Evolutionary conservation across 2,329 filamentous ascomycete genomes (phyloP), one percentile per base, ranked within the genome.

Genomic region (Lachnellula subtilissima): DNA sequence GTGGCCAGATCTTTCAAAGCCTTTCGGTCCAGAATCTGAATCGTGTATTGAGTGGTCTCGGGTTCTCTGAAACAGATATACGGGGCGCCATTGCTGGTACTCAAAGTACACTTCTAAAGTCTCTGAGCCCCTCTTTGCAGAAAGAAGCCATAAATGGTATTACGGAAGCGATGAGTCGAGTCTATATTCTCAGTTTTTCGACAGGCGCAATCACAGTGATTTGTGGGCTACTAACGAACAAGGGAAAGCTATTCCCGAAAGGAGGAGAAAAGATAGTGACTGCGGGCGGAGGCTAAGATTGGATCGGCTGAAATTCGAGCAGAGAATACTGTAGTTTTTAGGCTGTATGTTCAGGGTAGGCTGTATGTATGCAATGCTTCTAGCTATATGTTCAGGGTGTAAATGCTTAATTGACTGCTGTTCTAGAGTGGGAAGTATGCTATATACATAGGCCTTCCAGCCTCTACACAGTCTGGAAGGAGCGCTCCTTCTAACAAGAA

Each of bases 1-100:
- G 70, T 15, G 69, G 67, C 15, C 60, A 60, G 0, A 67, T 72
- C n/a, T 74, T 71, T 64, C 64, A 73, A 50, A 72, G 70, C 48
- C 55, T 50, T 11, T 56, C 50, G 1, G 57, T 58, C 12, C 61
- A 40, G 12, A 64, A 47, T 58, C 67, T 7, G 52, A 65, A 22
- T 56, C 59, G 11, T 60, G 65, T 32, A 61, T 28, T 63, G 12
- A 15, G 71, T 25, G 53, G 55, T 0, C 50, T 52, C 4, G 53
- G 61, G 14, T 57, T 70, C 19, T 61, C 59, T 11, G 59, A 64
- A n/a, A 53, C 59, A 1, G 61, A 65, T 5, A 49, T 65, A 4
- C 60, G 60, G 2, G 61, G 58, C 4, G 64, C 67, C 1, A 61
- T 71, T 40, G 58, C 50, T 4, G 60, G 63, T 4, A 50, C 56